Evolutionary conservation across 2,329 filamentous ascomycete genomes (phyloP).

Genomic region (Aureobasidium lini): DNA sequence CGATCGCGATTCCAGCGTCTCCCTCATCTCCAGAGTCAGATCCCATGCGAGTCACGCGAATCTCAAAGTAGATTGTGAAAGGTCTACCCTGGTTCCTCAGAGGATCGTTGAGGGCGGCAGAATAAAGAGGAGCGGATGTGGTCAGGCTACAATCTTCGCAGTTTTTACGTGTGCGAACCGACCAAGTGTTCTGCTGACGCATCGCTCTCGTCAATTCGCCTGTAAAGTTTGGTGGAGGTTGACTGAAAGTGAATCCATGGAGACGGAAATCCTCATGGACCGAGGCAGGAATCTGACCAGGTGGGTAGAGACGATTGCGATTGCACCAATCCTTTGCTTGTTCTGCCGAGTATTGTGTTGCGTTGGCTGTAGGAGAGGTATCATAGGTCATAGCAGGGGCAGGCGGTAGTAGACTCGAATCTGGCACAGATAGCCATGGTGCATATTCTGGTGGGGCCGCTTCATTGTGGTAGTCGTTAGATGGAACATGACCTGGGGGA

Average conservation of each 20-base stretch:
- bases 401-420: conserved; percentile 64
- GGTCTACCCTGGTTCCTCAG: conserved; percentile 41
- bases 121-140: conserved; percentile 63
- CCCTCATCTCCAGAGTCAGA: conserved; percentile 30
- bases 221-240: conserved; percentile 34
- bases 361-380: conserved; percentile 61
- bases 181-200: conserved; percentile 31
- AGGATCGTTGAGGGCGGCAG: conserved; percentile 46
- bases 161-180: conserved; percentile 25
- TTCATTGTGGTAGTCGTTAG: neutral
- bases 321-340: conserved; percentile 60
- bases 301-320: conserved; percentile 50
- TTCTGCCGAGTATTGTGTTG: conserved; percentile 55
- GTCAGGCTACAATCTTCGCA: conserved; percentile 58
- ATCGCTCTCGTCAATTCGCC: conserved; percentile 29
- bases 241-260: conserved; percentile 41
- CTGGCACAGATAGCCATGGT: conserved; percentile 66
- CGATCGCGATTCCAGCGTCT: conserved; percentile 56
- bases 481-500: conserved; percentile 22
- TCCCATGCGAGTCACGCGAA: conserved; percentile 45
- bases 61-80: conserved; percentile 65
- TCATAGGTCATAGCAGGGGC: conserved; percentile 63
- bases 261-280: conserved; percentile 4
- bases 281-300: conserved; percentile 33
- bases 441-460: conserved; percentile 52